These are phyloP conservation scores for Phytophthora foliorum DNA, from an alignment of 352 stramenopile genomes.

Conservation along the genomic window DNA sequence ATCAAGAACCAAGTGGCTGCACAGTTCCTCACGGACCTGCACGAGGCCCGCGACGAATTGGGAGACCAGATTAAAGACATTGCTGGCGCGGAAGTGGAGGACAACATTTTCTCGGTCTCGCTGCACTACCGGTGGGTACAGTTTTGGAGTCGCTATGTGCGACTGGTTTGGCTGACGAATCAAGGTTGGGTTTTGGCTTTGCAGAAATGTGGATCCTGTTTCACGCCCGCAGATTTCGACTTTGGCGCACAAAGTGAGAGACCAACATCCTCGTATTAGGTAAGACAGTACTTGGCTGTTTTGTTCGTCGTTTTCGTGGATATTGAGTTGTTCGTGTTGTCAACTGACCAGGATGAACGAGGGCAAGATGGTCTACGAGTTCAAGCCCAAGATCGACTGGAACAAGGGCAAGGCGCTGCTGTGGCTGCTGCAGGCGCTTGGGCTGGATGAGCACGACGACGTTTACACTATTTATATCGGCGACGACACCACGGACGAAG, in stretches of 20 bases:
- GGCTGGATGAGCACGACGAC: slow-evolving; percentile 73
- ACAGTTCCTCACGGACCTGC: slow-evolving; percentile 78
- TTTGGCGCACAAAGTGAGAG: slow-evolving; percentile 52
- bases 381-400: slow-evolving; percentile 93
- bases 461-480: slow-evolving; percentile 95
- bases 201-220: slow-evolving; percentile 66
- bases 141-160: background rate
- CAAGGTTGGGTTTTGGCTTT: slow-evolving; percentile 5
- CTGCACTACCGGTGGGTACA: slow-evolving; percentile 84
- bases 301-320: slow-evolving; percentile 5
- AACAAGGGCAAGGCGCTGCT: slow-evolving; percentile 93
- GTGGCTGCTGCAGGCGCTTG: slow-evolving; percentile 85
- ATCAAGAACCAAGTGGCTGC: slow-evolving; percentile 89
- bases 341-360: slow-evolving; percentile 65
- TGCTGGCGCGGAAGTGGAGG: slow-evolving; percentile 81
- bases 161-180: slow-evolving; percentile 4
- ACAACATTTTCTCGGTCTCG: slow-evolving; percentile 92
- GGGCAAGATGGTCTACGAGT: slow-evolving; percentile 93
- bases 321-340: slow-evolving; percentile 4
- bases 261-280: slow-evolving; percentile 69
- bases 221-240: slow-evolving; percentile 49
- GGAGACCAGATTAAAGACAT: slow-evolving; percentile 54
- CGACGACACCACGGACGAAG: slow-evolving; percentile 92
- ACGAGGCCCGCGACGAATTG: slow-evolving; percentile 66
- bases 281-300: slow-evolving; percentile 25